Base-by-base conservation (phyloP, 2,329 filamentous ascomycete genomes). In the Tolypocladium ovalisporum region DNA sequence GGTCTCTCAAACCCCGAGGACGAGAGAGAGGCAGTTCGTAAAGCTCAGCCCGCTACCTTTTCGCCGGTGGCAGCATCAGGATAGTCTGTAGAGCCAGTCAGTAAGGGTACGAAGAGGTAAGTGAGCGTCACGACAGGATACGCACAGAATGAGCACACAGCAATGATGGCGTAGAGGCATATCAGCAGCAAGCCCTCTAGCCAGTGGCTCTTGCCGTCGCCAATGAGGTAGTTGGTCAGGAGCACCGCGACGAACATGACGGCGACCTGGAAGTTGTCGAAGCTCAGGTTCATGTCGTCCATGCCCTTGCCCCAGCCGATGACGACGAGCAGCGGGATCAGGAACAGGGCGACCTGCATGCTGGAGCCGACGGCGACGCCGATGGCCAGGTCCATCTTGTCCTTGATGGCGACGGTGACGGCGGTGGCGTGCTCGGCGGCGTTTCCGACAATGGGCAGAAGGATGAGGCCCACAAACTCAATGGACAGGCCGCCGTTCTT, bases 191-290 rank as follows among this genome's bases (percentile, higher is more conserved):
- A 83, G 3, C 89, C 89, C 70, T 94, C 89, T 0, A 93, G 79
- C 75, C 89, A 94, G 64, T 93, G 90, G 61, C 86, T 91, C 69
- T 90, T 84, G 35, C 90, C 90, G 64, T 95, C 90, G 24, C 86
- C 79, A 54, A 95, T 90, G 49, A 96, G 73, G 68, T 95, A 96
- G 68, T 95, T 96, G 58, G 92, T 88, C 37, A 96, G 79, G 47
- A 96, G 82, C 0, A 90, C 89, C 2, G 89, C 85, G 15, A 94
- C 88, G 64, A 96, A 95, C 44, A 96, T 75, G 44, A 88, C 86
- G 27, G 91, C 87, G 17, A 96, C 86, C 73, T 96, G 90, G 76
- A 97, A 97, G 1, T 85, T 85, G 67, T 95, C 90, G 68, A 96
- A 94, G 69, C 87, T 87, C 6, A 96, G 80, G 24, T 85, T 89